phyloP scores from a whole-genome alignment of 2,329 filamentous ascomycete species.

The Didymella segeticola region DNA sequence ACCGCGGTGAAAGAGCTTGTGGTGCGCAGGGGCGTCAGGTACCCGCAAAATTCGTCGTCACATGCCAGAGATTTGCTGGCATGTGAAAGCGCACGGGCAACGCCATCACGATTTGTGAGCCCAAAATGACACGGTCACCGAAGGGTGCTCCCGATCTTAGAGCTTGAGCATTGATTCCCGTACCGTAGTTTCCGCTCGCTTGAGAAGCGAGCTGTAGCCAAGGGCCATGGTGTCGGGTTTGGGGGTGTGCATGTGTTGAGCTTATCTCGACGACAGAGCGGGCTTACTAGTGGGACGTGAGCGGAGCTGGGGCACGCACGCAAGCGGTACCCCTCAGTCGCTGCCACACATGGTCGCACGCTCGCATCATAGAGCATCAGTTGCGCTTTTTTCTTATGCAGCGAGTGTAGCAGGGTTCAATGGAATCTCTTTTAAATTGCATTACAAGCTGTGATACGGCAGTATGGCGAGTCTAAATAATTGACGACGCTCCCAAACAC shows the following conservation, averaged over 20 bases:
- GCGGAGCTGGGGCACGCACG: conserved; percentile 7
- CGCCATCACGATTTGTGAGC: conserved; percentile 14
- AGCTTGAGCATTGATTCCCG: conserved; percentile 21
- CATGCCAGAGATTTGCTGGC: conserved; percentile 15
- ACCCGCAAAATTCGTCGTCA: conserved; percentile 14
- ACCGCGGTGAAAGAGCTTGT: conserved; percentile 12
- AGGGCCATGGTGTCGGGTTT: conserved; percentile 16
- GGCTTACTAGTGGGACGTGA: conserved; percentile 4
- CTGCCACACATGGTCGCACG: not conserved
- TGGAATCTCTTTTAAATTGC: conserved; percentile 2
- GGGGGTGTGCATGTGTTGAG: conserved; percentile 20
- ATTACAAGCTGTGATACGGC: conserved; percentile 17
- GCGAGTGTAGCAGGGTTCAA: too few relatives aligned
- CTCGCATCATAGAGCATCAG: not conserved
- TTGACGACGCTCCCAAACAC: conserved; percentile 10
- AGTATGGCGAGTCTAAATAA: conserved; percentile 9
- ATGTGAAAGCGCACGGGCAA: conserved; percentile 20
- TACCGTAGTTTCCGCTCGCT: conserved; percentile 21
- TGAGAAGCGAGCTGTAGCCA: conserved; percentile 20
- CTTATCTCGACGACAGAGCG: conserved; percentile 17
- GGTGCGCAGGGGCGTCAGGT: conserved; percentile 8
- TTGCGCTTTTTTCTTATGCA: not conserved
- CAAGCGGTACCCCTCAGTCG: not conserved
- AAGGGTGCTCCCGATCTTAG: conserved; percentile 14
- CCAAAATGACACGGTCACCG: conserved; percentile 15